Base-by-base conservation (phyloP, 352 stramenopile species). In the Phytopythium mirpurense region DNA sequence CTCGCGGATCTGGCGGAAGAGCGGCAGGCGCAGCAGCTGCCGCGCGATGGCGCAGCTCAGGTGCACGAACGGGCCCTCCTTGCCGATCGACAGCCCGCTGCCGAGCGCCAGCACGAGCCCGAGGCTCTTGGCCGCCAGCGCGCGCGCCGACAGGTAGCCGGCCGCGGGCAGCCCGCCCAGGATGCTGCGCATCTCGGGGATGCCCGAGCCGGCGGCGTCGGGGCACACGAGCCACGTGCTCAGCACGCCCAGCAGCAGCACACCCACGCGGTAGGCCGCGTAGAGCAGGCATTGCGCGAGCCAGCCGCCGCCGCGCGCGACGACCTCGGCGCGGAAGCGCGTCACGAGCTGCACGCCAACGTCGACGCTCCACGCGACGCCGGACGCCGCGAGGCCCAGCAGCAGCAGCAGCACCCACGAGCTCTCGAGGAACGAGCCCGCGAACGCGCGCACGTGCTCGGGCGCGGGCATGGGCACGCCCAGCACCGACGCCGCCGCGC, bases 51-150 rank as follows among this genome's bases (percentile, higher is more conserved):
- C 78, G 49, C 70, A 88, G 64, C 71, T 86, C 53, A 90, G 56
- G 45, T 91, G 81, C 34, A 92, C 81, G 59, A 91, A 92, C 44
- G 83, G 83, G 1, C 82, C 82, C 67, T 90, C 82, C 46, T 89
- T 89, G 10, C 82, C 82, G 44, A 93, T 88, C 9, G 72, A 82
- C 3, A 93, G 54, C 0, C 75, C 81, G 56, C 78, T 90, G 8
- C 79, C 77, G 0, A 88, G 62, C 24, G 82, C 82, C 26, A 84
- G 67, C 16, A 83, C 62, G n/a, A 90, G 54, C 0, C 78, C 80
- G 11, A 83, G 54, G n/a, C 65, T 68, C 69, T 93, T 93, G 49
- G 78, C 69, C 1, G 87, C 44, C 42, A 90, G 61, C 48, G 79
- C 80, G 19, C 70, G 64, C 8, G 61, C 71, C 18, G 73, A 74